Evolutionary conservation across 495 filamentous ascomycete species (phyloP).

Genomic region (Sabuloglossum arenarium): DNA sequence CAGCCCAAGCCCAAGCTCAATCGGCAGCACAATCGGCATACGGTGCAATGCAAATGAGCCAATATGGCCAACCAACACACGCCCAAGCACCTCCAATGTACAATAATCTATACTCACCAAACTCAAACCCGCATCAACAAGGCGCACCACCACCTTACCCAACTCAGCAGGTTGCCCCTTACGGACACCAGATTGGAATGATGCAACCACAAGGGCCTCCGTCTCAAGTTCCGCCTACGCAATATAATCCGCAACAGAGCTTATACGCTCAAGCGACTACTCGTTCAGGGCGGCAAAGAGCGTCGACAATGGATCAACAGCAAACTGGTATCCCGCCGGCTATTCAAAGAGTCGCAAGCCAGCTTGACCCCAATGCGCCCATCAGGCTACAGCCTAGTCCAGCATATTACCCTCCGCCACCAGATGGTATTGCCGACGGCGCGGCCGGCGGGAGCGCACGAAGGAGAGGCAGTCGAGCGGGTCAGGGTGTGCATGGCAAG

Average conservation of each 20-base stretch:
- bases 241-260: constrained; percentile 47
- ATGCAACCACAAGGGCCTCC: constrained; percentile 26
- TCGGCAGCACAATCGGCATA: constrained; percentile 33
- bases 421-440: constrained; percentile 55
- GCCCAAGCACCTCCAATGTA: constrained; percentile 44
- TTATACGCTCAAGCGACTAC: constrained; percentile 76
- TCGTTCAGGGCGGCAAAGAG: constrained; percentile 66
- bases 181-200: constrained; percentile 54
- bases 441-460: constrained; percentile 35
- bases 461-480: constrained; percentile 56
- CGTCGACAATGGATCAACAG: constrained; percentile 88
- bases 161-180: constrained; percentile 35
- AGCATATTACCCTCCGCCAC: constrained; percentile 92
- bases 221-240: constrained; percentile 42
- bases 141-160: constrained; percentile 75
- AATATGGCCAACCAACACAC: constrained; percentile 25
- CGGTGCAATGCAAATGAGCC: constrained; percentile 36
- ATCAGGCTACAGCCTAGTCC: constrained; percentile 91
- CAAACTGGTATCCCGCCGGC: constrained; percentile 77
- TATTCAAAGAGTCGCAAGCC: constrained; percentile 90
- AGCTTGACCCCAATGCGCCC: constrained; percentile 85
- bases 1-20: constrained; percentile 25
- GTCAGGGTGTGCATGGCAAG: constrained; percentile 29
- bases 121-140: constrained; percentile 32
- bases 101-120: constrained; percentile 49